These are phyloP conservation scores for Strobilomyces echinocephalus DNA, from an alignment of 768 basidiomycete species.

Conservation along the genomic window DNA sequence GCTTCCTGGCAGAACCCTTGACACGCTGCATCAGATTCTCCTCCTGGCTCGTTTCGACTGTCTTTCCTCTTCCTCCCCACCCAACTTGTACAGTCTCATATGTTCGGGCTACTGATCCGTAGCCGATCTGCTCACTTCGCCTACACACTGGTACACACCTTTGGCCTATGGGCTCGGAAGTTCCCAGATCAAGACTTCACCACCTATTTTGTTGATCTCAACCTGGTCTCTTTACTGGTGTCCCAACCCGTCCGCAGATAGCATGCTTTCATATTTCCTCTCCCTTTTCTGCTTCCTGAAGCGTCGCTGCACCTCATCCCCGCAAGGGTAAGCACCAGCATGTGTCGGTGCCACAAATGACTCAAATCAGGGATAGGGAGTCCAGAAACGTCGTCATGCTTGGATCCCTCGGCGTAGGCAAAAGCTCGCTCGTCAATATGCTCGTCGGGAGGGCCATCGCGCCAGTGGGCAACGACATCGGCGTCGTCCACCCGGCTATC, in stretches of 20 bases:
- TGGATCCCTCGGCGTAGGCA: constrained; percentile 30
- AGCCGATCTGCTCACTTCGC: not conserved
- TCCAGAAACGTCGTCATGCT: constrained; percentile 18
- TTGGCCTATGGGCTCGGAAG: not conserved
- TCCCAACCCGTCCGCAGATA: not conserved
- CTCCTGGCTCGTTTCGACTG: not conserved
- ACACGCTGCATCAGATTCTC: constrained; percentile 7
- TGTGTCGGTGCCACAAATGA: not conserved
- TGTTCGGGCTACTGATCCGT: not conserved
- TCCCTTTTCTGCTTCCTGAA: not conserved
- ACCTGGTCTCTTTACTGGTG: not conserved
- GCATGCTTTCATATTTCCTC: not conserved
- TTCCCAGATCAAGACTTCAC: not conserved
- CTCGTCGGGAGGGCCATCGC: constrained; percentile 26
- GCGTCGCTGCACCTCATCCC: not conserved
- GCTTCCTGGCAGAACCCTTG: not conserved
- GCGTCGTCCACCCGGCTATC: constrained; percentile 10
- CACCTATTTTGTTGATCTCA: not conserved
- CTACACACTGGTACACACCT: not conserved
- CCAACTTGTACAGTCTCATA: not conserved
- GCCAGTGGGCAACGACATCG: constrained; percentile 19
- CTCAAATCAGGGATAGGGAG: constrained; percentile 1
- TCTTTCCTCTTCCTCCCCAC: not conserved
- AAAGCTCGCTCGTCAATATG: constrained; percentile 41
- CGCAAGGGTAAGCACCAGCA: constrained; percentile 7